Evolutionary conservation across 164 flowering plant species (phyloP).

Genomic region (Echeveria elegans): DNA sequence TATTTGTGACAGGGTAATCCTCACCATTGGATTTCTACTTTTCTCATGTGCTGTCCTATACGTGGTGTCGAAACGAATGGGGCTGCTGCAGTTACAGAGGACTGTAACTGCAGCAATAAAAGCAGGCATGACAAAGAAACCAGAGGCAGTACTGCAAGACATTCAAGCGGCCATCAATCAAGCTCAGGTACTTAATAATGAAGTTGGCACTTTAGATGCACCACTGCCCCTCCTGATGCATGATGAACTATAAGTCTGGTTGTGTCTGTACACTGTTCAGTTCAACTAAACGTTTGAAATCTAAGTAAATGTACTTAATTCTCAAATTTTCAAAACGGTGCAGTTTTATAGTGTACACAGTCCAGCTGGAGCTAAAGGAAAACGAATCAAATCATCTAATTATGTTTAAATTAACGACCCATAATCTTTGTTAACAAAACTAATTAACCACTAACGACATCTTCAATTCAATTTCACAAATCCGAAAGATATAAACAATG

Average conservation of each 20-base stretch:
- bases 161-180: conserved; percentile 28
- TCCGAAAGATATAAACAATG: not conserved
- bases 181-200: conserved; percentile 22
- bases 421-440: no score
- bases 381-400: no score
- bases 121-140: conserved; percentile 44
- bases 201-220: conserved; percentile 22
- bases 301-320: no score
- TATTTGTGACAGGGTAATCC: conserved; percentile 46
- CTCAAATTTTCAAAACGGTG: no score
- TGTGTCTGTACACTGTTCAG: no score
- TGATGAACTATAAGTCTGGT: conserved; percentile 31
- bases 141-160: conserved; percentile 19
- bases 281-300: no score
- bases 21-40: conserved; percentile 49
- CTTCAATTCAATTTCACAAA: not conserved
- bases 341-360: no score
- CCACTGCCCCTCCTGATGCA: conserved; percentile 27
- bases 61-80: conserved; percentile 85
- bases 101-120: conserved; percentile 50
- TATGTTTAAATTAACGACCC: no score
- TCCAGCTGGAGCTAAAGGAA: no score
- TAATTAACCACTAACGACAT: not conserved
- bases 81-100: conserved; percentile 67
- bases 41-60: conserved; percentile 75